phyloP scores from a whole-genome alignment of 202 grass and related monocot genomes.

The Panicum hallii region DNA sequence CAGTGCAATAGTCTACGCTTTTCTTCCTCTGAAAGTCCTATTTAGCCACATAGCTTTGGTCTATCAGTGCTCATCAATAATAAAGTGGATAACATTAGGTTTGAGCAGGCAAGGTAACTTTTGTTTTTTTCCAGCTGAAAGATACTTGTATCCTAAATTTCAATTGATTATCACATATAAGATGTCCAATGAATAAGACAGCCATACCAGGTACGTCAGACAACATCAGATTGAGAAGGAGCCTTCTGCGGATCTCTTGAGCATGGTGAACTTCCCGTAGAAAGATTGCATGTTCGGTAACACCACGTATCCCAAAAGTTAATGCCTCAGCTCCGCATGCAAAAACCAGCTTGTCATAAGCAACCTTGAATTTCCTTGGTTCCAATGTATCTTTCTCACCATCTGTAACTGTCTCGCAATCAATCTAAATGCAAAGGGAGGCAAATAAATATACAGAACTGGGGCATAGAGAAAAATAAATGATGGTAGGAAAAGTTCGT shows the following conservation, averaged over 20 bases:
- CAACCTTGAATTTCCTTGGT: slow-evolving; percentile 93
- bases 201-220: slow-evolving; percentile 86
- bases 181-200: slow-evolving; percentile 3
- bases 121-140: neutral
- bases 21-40: slow-evolving; percentile 85
- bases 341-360: slow-evolving; percentile 94
- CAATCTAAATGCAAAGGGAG: slow-evolving; percentile 63
- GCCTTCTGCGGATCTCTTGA: slow-evolving; percentile 90
- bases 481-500: neutral
- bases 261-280: slow-evolving; percentile 94
- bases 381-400: slow-evolving; percentile 59
- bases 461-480: neutral
- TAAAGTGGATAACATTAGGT: slow-evolving; percentile 14
- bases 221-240: slow-evolving; percentile 95
- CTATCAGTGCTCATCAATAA: neutral
- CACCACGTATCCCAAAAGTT: slow-evolving; percentile 92
- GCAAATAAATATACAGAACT: slow-evolving; percentile 34
- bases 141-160: slow-evolving; percentile 14
- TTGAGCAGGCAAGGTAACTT: slow-evolving; percentile 25
- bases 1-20: slow-evolving; percentile 88
- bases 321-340: slow-evolving; percentile 88
- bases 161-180: slow-evolving; percentile 16
- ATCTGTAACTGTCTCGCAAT: slow-evolving; percentile 85
- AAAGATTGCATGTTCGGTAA: slow-evolving; percentile 90
- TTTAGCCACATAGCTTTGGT: slow-evolving; percentile 38